Percentiles rank a stretch among this genome's conserved stretches.
These are phyloP conservation scores for Ceratobasidium sp. DNA, from an alignment of 1,284 basidiomycete genomes.

Conservation along the genomic window DNA sequence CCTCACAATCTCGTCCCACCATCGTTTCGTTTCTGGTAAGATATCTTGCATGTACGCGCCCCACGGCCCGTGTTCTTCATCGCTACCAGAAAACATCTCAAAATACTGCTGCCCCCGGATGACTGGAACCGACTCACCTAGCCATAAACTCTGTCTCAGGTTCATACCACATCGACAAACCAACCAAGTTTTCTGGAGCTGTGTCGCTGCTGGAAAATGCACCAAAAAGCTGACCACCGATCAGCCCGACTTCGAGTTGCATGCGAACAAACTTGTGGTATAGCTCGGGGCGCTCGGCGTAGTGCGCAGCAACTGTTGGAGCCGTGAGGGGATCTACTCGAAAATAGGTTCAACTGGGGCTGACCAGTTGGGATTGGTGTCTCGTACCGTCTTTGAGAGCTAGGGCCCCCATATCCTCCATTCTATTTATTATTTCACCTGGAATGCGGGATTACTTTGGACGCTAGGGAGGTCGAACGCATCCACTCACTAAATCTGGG, in stretches of 20 bases:
- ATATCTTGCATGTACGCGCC: conserved; percentile 9
- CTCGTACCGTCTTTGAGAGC: conserved; percentile 4
- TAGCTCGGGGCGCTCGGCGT: neutral
- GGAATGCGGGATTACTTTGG: neutral
- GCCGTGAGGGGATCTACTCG: conserved; percentile 20
- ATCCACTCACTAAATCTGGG: neutral
- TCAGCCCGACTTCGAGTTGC: conserved; percentile 9
- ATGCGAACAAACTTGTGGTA: conserved; percentile 7
- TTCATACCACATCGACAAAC: conserved; percentile 10
- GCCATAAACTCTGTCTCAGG: conserved; percentile 8
- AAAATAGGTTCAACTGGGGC: neutral
- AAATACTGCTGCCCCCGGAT: neutral
- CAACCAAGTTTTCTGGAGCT: neutral
- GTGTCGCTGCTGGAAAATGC: conserved; percentile 11
- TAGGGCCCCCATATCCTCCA: neutral
- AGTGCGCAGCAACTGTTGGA: conserved; percentile 3
- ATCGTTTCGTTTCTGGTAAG: neutral
- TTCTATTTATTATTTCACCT: neutral
- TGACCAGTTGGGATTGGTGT: neutral
- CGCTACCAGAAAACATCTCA: neutral
- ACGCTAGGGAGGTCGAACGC: neutral
- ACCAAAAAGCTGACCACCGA: conserved; percentile 2
- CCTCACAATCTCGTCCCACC: conserved; percentile 12
- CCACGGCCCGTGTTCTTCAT: conserved; percentile 4
- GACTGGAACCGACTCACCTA: neutral